A percentile compares a stretch with the other conserved stretches of the same genome.
Conservation (phyloP, 257 asterid species). For the Forsythia suspensa region DNA sequence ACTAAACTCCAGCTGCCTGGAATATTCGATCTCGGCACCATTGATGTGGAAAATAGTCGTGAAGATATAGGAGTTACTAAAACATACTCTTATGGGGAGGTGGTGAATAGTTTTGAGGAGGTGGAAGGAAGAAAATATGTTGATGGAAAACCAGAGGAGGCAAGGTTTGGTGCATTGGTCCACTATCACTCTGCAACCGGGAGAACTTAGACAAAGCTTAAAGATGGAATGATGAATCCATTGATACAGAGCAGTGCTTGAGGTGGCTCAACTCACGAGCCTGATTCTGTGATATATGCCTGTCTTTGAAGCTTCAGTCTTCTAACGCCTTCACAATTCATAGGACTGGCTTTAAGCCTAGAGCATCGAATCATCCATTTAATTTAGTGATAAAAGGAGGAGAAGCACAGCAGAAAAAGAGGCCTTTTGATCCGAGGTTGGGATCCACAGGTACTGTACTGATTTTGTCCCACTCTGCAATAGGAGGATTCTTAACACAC, state of each 20-base stretch:
- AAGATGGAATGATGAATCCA: no score
- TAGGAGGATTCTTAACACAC: constrained; percentile 40
- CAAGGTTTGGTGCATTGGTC: constrained; percentile 14
- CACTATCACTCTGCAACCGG: constrained; percentile 4
- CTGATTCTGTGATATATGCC: background rate
- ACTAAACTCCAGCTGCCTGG: constrained; percentile 41
- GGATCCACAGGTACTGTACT: constrained; percentile 52
- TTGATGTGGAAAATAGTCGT: constrained; percentile 26
- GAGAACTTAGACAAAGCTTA: background rate
- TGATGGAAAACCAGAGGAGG: background rate
- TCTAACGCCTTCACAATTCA: background rate
- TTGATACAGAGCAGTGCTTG: background rate
- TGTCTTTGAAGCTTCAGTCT: constrained; percentile 6
- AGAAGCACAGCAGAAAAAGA: constrained; percentile 17
- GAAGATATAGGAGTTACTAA: constrained; percentile 37
- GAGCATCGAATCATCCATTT: constrained; percentile 7
- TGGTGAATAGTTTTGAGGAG: constrained; percentile 28
- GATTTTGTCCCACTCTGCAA: constrained; percentile 30
- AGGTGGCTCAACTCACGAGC: constrained; percentile 8
- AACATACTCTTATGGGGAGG: constrained; percentile 33
- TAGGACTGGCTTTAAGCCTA: background rate
- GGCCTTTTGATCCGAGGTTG: constrained; percentile 55
- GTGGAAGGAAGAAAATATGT: background rate
- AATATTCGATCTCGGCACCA: constrained; percentile 30
- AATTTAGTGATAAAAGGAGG: background rate